phyloP scores from a whole-genome alignment of 2,329 filamentous ascomycete genomes.

The Volutella citrinella region DNA sequence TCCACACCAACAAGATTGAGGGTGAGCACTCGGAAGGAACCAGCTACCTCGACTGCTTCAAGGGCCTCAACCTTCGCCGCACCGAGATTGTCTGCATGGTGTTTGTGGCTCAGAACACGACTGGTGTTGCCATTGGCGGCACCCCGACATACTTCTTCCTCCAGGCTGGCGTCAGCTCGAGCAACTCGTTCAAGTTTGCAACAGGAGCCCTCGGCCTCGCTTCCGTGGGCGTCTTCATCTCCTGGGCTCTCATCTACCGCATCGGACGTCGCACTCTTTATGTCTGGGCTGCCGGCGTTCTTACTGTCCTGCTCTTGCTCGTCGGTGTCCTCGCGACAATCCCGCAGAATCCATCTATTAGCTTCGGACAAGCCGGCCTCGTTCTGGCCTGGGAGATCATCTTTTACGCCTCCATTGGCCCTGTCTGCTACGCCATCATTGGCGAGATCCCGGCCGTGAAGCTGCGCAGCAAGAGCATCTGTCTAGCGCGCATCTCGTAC shows the following conservation, averaged over 20 bases:
- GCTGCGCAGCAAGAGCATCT: conserved; percentile 37
- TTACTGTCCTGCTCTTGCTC: conserved; percentile 6
- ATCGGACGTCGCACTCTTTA: conserved; percentile 16
- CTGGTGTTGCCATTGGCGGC: conserved; percentile 4
- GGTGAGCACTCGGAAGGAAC: conserved; percentile 36
- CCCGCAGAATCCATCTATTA: conserved; percentile 4
- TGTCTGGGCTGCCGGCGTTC: conserved; percentile 11
- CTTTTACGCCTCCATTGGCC: conserved; percentile 38
- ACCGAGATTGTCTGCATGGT: conserved; percentile 41
- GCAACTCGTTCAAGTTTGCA: conserved; percentile 16
- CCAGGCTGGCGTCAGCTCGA: conserved; percentile 3
- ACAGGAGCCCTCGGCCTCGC: conserved; percentile 16
- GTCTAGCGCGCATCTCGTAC: conserved; percentile 30
- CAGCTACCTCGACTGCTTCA: conserved; percentile 47
- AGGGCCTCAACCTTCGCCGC: conserved; percentile 40
- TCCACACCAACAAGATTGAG: conserved; percentile 33
- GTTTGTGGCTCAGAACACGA: conserved; percentile 3
- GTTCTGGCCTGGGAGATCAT: conserved; percentile 38
- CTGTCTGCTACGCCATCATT: conserved; percentile 39
- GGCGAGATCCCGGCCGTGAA: conserved; percentile 36
- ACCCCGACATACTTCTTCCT: conserved; percentile 5
- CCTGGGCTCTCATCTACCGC: conserved; percentile 13
- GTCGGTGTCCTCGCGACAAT: conserved; percentile 9
- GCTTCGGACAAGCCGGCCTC: conserved; percentile 34
- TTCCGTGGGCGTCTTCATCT: conserved; percentile 15